These are phyloP conservation scores for Yamadazyma pseudoaaseri DNA, from an alignment of 1,139 yeast species.

Conservation along the genomic window DNA sequence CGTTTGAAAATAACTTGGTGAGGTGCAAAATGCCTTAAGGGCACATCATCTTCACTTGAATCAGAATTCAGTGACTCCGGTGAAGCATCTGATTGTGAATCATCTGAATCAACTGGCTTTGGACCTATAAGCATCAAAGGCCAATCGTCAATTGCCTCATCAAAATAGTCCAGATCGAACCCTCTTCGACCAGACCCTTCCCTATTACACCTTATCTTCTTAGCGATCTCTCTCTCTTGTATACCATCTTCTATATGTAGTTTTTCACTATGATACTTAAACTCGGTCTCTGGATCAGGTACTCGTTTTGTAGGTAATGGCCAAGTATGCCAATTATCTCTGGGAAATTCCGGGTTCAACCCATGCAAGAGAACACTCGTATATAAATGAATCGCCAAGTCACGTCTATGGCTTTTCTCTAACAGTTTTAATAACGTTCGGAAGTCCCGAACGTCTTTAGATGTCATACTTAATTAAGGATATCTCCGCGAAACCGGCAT, in stretches of 20 bases:
- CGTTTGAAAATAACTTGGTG: conserved; percentile 1
- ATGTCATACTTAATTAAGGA: background rate
- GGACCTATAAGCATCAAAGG: no score
- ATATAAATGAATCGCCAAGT: conserved; percentile 54
- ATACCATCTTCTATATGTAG: conserved; percentile 1
- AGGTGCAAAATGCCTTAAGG: background rate
- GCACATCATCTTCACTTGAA: no score
- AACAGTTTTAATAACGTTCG: conserved; percentile 30
- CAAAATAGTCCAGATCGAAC: no score
- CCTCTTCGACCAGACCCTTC: no score
- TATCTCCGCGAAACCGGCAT: background rate
- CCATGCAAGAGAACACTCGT: conserved; percentile 40
- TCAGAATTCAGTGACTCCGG: background rate
- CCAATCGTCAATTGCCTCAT: no score
- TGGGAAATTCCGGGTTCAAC: conserved; percentile 39
- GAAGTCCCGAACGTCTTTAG: conserved; percentile 7
- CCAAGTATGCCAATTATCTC: conserved; percentile 44
- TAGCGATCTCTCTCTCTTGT: background rate
- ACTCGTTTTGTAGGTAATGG: conserved; percentile 34
- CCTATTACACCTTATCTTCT: background rate
- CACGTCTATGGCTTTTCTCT: conserved; percentile 45
- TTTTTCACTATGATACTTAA: conserved; percentile 3
- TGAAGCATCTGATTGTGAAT: background rate
- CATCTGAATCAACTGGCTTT: conserved; percentile 1
- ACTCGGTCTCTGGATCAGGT: conserved; percentile 33